phyloP scores from a whole-genome alignment of 306 rosid species.

The Ormosia semicastrata region DNA sequence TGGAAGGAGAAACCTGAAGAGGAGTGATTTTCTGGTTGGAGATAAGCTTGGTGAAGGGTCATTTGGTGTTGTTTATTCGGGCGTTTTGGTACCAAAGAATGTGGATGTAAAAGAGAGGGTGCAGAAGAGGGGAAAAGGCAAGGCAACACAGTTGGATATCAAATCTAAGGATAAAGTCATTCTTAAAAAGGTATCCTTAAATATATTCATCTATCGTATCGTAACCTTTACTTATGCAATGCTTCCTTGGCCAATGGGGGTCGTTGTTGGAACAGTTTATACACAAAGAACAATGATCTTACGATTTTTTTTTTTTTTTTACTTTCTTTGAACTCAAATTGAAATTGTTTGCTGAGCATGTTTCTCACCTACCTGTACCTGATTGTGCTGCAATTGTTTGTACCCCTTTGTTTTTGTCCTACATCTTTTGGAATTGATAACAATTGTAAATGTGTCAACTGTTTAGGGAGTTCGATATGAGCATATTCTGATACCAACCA shows the following conservation, averaged over 20 bases:
- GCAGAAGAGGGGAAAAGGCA: slow-evolving; percentile 53
- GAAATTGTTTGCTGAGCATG: not conserved
- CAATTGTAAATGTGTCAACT: not conserved
- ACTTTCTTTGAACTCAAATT: not conserved
- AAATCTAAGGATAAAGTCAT: slow-evolving; percentile 78
- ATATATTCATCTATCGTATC: not conserved
- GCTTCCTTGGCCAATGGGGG: not conserved
- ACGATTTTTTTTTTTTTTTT: not conserved
- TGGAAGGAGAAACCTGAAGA: slow-evolving; percentile 76
- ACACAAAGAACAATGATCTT: not conserved
- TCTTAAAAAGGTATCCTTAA: slow-evolving; percentile 72
- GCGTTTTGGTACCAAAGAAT: slow-evolving; percentile 65
- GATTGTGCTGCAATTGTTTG: not conserved
- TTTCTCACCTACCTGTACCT: not conserved
- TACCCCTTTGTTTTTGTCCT: not conserved
- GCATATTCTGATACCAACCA: not conserved
- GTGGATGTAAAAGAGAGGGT: slow-evolving; percentile 29
- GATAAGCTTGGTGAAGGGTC: slow-evolving; percentile 91
- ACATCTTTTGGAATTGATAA: not conserved
- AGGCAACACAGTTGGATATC: slow-evolving; percentile 29
- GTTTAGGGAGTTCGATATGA: not conserved
- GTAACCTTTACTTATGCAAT: not conserved
- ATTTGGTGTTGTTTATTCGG: slow-evolving; percentile 87
- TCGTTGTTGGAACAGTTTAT: not conserved
- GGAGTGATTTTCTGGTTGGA: slow-evolving; percentile 66